phyloP scores from a whole-genome alignment of 2,329 filamentous ascomycete species.

The Macrophomina pseudophaseolina region DNA sequence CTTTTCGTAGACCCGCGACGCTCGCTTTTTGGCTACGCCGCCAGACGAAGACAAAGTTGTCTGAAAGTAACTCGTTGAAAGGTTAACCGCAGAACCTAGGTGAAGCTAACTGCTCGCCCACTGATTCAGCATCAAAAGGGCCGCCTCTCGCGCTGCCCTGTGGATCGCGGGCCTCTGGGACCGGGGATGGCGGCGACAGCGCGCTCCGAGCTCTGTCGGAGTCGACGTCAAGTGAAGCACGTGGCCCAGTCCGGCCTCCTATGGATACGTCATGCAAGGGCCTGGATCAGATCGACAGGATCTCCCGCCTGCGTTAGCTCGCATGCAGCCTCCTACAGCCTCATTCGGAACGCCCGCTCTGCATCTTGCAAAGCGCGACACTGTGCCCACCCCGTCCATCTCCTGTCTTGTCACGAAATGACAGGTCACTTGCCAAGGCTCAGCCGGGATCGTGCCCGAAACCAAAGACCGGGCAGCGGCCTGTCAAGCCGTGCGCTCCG shows the following conservation, averaged over 20 bases:
- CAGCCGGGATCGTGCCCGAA: background rate
- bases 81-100: background rate
- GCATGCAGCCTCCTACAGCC: background rate
- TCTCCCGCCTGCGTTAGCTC: background rate
- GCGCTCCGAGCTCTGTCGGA: no score
- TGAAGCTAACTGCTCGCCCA: background rate
- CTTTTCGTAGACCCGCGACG: background rate
- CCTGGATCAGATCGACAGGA: background rate
- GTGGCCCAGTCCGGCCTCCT: background rate
- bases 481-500: background rate
- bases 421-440: background rate
- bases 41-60: background rate
- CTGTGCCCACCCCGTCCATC: background rate
- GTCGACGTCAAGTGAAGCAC: no score
- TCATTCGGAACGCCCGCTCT: background rate
- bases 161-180: background rate
- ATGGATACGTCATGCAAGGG: background rate
- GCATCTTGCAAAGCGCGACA: background rate
- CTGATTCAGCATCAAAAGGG: background rate
- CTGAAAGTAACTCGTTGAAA: background rate
- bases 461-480: background rate
- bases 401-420: background rate
- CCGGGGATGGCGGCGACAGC: no score
- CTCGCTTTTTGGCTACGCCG: background rate
- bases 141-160: background rate